Evolutionary conservation across 257 asterid species (phyloP).

Genomic region (Rhazya stricta): DNA sequence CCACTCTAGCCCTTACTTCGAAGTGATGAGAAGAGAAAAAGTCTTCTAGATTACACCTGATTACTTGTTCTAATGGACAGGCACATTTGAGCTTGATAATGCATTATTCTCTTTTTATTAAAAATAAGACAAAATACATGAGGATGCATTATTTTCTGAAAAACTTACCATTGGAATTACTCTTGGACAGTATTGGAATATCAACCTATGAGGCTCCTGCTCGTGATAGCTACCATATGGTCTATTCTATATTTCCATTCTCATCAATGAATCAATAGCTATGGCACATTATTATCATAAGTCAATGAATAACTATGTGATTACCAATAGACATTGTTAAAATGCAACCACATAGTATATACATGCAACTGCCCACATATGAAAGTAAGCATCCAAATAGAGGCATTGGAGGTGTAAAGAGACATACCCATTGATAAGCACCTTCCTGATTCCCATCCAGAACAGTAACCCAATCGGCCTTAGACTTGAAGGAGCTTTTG

Average conservation of each 20-base stretch:
- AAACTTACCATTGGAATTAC: neutral
- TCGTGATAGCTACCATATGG: neutral
- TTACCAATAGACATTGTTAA: neutral
- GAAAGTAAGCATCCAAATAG: neutral
- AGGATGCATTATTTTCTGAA: neutral
- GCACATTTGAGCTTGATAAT: neutral
- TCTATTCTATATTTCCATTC: neutral
- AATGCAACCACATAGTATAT: neutral
- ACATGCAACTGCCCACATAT: neutral
- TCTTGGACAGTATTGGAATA: neutral
- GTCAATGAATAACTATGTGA: neutral
- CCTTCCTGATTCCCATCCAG: conserved; percentile 70
- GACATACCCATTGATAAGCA: conserved; percentile 70
- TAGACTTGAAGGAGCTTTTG: conserved; percentile 42
- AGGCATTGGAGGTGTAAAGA: neutral
- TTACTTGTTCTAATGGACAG: neutral
- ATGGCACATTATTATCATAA: neutral
- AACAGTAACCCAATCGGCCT: conserved; percentile 52
- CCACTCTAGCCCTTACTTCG: neutral
- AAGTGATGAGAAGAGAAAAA: neutral
- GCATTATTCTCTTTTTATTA: neutral
- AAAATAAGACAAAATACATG: neutral
- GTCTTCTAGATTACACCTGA: neutral
- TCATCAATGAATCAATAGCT: neutral
- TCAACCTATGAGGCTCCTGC: neutral